phyloP scores from a whole-genome alignment of 2,329 filamentous ascomycete species.

The Amphichorda felina region DNA sequence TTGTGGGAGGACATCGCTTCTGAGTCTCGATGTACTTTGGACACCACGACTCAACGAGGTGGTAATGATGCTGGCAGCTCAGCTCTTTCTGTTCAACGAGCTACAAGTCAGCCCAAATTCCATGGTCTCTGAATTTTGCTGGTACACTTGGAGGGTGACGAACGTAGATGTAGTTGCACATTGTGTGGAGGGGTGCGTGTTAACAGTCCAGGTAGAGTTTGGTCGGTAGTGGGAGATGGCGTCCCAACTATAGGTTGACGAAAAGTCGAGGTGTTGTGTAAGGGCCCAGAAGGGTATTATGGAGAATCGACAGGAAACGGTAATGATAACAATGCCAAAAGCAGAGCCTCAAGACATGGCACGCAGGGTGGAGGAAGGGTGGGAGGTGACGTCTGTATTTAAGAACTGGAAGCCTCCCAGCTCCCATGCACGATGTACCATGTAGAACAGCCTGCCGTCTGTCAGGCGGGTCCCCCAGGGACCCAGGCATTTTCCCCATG shows the following conservation, averaged over 20 bases:
- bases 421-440: background rate
- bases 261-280: too few species aligned
- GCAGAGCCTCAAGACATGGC: background rate
- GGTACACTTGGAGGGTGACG: constrained; percentile 10
- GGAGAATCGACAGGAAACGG: too few species aligned
- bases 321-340: too few species aligned
- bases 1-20: constrained; percentile 26
- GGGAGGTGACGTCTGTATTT: constrained; percentile 1
- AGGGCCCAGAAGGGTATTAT: too few species aligned
- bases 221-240: too few species aligned
- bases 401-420: background rate
- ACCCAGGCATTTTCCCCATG: too few species aligned
- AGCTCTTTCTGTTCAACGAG: constrained; percentile 29
- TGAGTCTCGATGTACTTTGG: constrained; percentile 31
- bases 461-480: too few species aligned
- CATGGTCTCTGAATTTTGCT: too few species aligned
- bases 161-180: constrained; percentile 41
- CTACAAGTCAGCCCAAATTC: too few species aligned
- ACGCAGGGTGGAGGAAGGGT: background rate
- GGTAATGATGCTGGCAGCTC: constrained; percentile 38
- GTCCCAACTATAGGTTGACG: too few species aligned
- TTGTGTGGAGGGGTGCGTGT: constrained; percentile 12
- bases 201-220: too few species aligned
- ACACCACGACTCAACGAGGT: constrained; percentile 33
- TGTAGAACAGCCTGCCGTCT: too few species aligned